phyloP scores from a whole-genome alignment of 345 rosid genomes.

The Dipteronia dyeriana region DNA sequence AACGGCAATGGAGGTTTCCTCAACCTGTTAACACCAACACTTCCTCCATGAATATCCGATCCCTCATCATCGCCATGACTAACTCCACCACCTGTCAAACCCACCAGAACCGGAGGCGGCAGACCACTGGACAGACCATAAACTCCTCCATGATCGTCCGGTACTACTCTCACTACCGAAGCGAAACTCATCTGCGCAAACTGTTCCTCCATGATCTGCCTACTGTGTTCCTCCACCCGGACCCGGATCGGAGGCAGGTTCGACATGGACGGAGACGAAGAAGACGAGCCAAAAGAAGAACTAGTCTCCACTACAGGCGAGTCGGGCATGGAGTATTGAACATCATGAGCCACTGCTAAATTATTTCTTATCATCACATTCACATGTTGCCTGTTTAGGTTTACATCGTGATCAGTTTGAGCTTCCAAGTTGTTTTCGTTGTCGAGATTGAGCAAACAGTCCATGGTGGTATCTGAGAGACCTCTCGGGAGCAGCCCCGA shows the following conservation, averaged over 20 bases:
- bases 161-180: constrained; percentile 22
- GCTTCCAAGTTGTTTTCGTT: constrained; percentile 33
- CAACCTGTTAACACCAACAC: constrained; percentile 29
- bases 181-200: constrained; percentile 53
- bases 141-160: constrained; percentile 36
- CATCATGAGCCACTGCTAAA: constrained; percentile 30
- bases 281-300: constrained; percentile 59
- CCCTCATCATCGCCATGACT: constrained; percentile 57
- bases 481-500: constrained; percentile 64
- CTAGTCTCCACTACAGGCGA: constrained; percentile 54
- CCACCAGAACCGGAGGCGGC: constrained; percentile 33
- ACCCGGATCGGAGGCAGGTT: constrained; percentile 73
- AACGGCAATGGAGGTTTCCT: constrained; percentile 77
- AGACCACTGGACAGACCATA: constrained; percentile 20
- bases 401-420: constrained; percentile 22
- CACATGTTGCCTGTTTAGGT: constrained; percentile 30
- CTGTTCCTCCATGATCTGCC: constrained; percentile 53
- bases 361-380: neutral
- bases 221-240: constrained; percentile 37
- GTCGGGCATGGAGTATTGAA: constrained; percentile 54
- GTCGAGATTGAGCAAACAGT: constrained; percentile 57
- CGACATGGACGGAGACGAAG: constrained; percentile 68
- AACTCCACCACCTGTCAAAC: neutral
- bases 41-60: constrained; percentile 48
- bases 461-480: constrained; percentile 57